These are phyloP conservation scores for Anaeramoeba ignava DNA, from an alignment of 78 protist species.

Conservation along the genomic window DNA sequence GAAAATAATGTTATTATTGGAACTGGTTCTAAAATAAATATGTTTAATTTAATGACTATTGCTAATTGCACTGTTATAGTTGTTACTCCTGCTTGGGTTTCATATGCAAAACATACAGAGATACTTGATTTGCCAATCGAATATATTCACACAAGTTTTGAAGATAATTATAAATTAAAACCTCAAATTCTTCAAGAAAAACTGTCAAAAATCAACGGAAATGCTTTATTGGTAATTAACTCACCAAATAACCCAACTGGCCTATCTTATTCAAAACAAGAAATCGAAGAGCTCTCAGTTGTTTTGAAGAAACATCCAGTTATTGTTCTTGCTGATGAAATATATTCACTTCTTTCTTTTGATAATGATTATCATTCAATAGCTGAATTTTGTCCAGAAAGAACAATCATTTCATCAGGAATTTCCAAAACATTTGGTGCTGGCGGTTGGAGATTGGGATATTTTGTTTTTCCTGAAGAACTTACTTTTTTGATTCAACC, in stretches of 20 bases:
- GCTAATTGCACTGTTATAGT: neutral
- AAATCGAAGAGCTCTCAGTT: neutral
- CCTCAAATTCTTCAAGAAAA: neutral
- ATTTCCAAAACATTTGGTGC: neutral
- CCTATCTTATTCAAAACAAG: neutral
- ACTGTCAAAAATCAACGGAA: neutral
- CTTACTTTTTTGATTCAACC: neutral
- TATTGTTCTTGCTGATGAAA: neutral
- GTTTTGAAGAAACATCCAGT: too few species aligned
- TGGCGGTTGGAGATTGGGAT: conserved; percentile 1
- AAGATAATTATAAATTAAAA: neutral
- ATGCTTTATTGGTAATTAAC: neutral
- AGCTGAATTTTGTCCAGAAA: too few species aligned
- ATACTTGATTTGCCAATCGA: neutral
- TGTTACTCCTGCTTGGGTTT: neutral
- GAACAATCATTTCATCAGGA: neutral
- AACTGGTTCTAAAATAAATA: neutral
- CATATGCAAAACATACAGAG: neutral
- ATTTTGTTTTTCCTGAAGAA: neutral
- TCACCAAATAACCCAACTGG: neutral
- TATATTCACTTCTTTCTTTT: neutral
- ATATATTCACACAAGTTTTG: neutral
- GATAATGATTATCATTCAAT: too few species aligned
- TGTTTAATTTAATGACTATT: neutral
- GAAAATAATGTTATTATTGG: neutral